These are phyloP conservation scores for Fomitopsis pinicola DNA, from an alignment of 1,284 basidiomycete species.

Conservation along the genomic window DNA sequence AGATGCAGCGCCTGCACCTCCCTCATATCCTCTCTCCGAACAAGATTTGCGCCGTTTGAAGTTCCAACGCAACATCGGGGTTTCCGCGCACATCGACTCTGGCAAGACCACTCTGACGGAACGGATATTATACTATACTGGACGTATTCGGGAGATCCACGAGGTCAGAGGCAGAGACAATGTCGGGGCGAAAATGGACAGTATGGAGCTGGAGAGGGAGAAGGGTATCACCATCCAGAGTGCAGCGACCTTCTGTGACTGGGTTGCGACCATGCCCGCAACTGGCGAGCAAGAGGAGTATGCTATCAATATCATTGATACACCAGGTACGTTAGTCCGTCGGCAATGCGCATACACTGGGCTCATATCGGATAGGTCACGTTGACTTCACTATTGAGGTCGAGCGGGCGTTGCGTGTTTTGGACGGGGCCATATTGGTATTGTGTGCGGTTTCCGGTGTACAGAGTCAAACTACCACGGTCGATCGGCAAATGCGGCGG, in stretches of 20 bases:
- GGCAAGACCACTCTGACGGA: slow-evolving; percentile 99
- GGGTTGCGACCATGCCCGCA: slow-evolving; percentile 72
- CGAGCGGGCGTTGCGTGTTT: slow-evolving; percentile 91
- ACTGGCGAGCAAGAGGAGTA: slow-evolving; percentile 76
- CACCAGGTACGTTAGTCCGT: slow-evolving; percentile 62
- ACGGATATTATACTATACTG: slow-evolving; percentile 95
- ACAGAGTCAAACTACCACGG: slow-evolving; percentile 98
- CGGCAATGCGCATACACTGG: background rate
- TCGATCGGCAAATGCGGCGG: slow-evolving; percentile 97
- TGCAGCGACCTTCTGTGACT: slow-evolving; percentile 97
- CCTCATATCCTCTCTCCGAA: slow-evolving; percentile 47
- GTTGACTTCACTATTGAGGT: slow-evolving; percentile 99
- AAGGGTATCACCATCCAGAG: slow-evolving; percentile 99
- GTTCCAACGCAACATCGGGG: slow-evolving; percentile 79
- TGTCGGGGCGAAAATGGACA: slow-evolving; percentile 99
- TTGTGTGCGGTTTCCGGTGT: slow-evolving; percentile 97
- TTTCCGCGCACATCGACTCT: slow-evolving; percentile 94
- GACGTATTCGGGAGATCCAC: slow-evolving; percentile 93
- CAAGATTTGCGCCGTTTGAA: slow-evolving; percentile 52
- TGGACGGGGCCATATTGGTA: slow-evolving; percentile 96
- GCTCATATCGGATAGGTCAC: slow-evolving; percentile 57
- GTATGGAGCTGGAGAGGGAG: slow-evolving; percentile 98
- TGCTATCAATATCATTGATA: slow-evolving; percentile 98
- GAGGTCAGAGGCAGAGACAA: slow-evolving; percentile 94
- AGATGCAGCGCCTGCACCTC: slow-evolving; percentile 12